A percentile compares a stretch with the other conserved stretches of the same genome.
Conservation (phyloP, 1,284 basidiomycete species). For the Pseudozyma thailandica region DNA sequence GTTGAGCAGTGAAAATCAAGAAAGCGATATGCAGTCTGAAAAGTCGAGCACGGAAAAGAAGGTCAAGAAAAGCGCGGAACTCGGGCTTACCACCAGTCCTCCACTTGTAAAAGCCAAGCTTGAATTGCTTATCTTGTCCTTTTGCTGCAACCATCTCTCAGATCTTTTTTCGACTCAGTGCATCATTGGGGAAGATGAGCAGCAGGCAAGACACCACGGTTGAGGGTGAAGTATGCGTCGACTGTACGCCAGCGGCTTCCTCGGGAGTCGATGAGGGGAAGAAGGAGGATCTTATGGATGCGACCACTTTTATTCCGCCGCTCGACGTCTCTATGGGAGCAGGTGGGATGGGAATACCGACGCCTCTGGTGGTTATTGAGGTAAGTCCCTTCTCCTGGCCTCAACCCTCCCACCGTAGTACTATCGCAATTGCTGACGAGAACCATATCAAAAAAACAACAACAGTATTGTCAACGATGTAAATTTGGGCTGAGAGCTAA, state of each 20-base stretch:
- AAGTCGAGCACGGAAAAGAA: neutral
- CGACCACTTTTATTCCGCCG: conserved; percentile 24
- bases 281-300: conserved; percentile 28
- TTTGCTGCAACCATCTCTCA: too few relatives aligned
- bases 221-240: conserved; percentile 20
- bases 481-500: conserved; percentile 39
- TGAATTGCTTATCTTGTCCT: conserved; percentile 3
- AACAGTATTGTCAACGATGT: conserved; percentile 41
- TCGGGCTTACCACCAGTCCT: neutral
- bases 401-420: neutral
- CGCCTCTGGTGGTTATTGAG: conserved; percentile 26
- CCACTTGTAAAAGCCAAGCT: too few relatives aligned
- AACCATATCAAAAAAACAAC: neutral
- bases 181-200: too few relatives aligned
- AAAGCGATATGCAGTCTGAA: too few relatives aligned
- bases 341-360: conserved; percentile 2
- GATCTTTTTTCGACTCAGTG: too few relatives aligned
- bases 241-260: conserved; percentile 8
- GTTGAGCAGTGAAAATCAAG: neutral
- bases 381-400: conserved; percentile 12
- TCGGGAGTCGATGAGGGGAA: neutral
- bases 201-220: too few relatives aligned
- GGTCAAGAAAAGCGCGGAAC: too few relatives aligned
- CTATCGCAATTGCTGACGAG: too few relatives aligned
- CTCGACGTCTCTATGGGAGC: neutral